Evolutionary conservation across 495 filamentous ascomycete genomes (phyloP).

Genomic region (Neurospora sublineolata): DNA sequence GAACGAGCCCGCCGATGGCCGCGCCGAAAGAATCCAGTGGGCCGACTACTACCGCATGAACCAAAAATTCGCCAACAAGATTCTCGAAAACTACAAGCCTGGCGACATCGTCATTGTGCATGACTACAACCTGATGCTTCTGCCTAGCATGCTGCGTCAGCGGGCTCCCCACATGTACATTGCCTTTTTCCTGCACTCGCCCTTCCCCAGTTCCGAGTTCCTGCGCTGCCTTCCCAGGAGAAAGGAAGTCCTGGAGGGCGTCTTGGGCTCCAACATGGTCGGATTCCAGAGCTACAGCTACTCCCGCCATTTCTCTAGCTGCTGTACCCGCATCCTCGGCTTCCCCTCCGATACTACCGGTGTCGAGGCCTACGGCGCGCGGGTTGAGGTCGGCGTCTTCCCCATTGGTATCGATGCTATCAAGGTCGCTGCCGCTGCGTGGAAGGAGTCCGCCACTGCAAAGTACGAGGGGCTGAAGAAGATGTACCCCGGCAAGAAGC

Average conservation of each 20-base stretch:
- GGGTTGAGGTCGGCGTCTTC: slow-evolving; percentile 80
- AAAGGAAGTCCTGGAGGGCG: slow-evolving; percentile 78
- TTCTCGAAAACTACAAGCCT: slow-evolving; percentile 72
- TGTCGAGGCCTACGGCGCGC: slow-evolving; percentile 77
- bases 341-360: slow-evolving; percentile 71
- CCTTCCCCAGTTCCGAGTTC: slow-evolving; percentile 91
- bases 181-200: slow-evolving; percentile 83
- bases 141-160: slow-evolving; percentile 76
- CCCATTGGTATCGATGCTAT: slow-evolving; percentile 80
- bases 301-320: slow-evolving; percentile 82
- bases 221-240: slow-evolving; percentile 72
- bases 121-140: slow-evolving; percentile 79
- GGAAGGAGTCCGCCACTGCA: slow-evolving; percentile 51
- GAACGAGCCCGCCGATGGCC: slow-evolving; percentile 75
- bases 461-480: slow-evolving; percentile 57
- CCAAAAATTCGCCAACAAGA: slow-evolving; percentile 74
- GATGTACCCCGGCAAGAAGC: slow-evolving; percentile 69
- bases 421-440: slow-evolving; percentile 59
- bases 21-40: slow-evolving; percentile 71
- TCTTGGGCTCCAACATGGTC: slow-evolving; percentile 80
- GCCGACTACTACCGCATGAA: slow-evolving; percentile 82
- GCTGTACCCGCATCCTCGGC: slow-evolving; percentile 75
- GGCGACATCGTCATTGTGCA: slow-evolving; percentile 87
- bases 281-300: slow-evolving; percentile 91
- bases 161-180: slow-evolving; percentile 74